Conservation (phyloP, 2,329 filamentous ascomycete genomes). For the Exophiala sideris region DNA sequence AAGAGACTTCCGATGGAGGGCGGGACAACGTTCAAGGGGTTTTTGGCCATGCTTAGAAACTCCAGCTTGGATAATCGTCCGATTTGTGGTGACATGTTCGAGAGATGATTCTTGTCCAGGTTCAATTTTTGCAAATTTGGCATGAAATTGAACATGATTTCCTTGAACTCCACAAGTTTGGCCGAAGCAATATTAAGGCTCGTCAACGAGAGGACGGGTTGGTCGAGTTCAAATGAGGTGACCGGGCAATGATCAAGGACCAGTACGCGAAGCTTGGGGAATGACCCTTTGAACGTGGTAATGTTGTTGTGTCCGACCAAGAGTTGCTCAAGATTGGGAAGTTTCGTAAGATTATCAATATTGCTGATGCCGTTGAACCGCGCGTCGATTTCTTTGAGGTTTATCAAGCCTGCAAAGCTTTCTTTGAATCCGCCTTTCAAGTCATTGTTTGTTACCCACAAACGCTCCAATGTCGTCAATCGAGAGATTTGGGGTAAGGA, state of each 20-base stretch:
- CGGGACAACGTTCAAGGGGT: conserved; percentile 79
- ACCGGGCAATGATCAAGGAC: conserved; percentile 94
- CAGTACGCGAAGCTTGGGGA: conserved; percentile 75
- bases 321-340: conserved; percentile 83
- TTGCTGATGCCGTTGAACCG: conserved; percentile 87
- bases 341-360: conserved; percentile 79
- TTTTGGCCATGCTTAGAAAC: conserved; percentile 90
- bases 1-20: conserved; percentile 81
- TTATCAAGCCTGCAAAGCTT: conserved; percentile 69
- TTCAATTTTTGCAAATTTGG: conserved; percentile 82
- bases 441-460: conserved; percentile 95
- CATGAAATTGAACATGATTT: conserved; percentile 83
- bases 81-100: conserved; percentile 79
- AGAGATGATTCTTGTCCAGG: conserved; percentile 93
- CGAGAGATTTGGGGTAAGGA: conserved; percentile 75
- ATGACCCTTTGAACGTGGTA: conserved; percentile 85
- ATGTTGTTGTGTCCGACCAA: conserved; percentile 91
- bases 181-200: conserved; percentile 85
- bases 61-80: conserved; percentile 79
- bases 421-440: conserved; percentile 71
- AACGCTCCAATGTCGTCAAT: conserved; percentile 74
- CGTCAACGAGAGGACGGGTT: conserved; percentile 75
- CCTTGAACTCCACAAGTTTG: conserved; percentile 82
- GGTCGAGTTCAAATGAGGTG: conserved; percentile 82
- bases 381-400: conserved; percentile 83